Conservation (phyloP, 345 rosid species). For the Citropsis articulata region DNA sequence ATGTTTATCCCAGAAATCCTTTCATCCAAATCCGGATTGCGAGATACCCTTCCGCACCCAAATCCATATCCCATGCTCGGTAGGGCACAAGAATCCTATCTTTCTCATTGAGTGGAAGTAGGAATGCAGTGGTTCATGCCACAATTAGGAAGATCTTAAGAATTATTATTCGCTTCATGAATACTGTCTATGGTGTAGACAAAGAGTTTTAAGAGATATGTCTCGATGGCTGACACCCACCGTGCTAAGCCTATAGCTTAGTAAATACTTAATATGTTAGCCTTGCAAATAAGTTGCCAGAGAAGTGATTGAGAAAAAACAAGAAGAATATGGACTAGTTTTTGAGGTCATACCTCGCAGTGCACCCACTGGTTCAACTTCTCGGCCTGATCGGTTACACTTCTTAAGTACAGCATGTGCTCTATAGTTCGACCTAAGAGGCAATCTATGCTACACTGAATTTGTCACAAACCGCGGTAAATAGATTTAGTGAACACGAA, state of each 20-base stretch:
- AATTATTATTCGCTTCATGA: neutral
- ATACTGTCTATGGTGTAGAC: neutral
- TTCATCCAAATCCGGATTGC: neutral
- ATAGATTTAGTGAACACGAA: neutral
- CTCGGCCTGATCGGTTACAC: conserved; percentile 52
- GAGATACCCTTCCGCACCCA: no score
- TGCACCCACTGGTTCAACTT: conserved; percentile 43
- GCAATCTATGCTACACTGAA: conserved; percentile 73
- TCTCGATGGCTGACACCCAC: neutral
- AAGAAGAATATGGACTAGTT: neutral
- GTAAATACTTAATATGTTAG: no score
- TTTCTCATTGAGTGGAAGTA: no score
- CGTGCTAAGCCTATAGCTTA: no score
- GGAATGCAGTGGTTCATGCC: no score
- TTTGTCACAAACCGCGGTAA: neutral
- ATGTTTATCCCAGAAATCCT: neutral
- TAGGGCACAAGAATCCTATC: no score
- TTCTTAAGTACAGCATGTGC: conserved; percentile 54
- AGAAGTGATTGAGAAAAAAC: no score
- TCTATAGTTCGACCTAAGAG: conserved; percentile 55
- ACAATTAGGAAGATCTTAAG: no score
- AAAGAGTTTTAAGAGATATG: neutral
- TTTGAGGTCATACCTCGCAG: conserved; percentile 39
- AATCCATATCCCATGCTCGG: no score
- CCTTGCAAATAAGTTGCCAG: neutral